These are phyloP conservation scores for Xylaria acuta DNA, from an alignment of 495 filamentous ascomycete species.

Conservation along the genomic window DNA sequence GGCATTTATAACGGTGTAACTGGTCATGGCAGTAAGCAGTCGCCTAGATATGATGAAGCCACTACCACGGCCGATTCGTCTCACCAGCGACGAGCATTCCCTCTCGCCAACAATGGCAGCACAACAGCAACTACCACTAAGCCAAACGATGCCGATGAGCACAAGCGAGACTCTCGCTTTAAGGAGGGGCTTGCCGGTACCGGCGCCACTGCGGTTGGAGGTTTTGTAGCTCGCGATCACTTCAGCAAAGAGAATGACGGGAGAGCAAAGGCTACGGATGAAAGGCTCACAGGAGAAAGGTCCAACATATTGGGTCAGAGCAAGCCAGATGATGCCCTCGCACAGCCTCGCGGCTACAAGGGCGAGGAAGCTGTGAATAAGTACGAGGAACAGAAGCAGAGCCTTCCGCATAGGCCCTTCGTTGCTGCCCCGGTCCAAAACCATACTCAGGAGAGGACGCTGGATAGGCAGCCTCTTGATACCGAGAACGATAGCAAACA, in stretches of 20 bases:
- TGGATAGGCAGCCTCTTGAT: neutral
- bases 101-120: conserved; percentile 28
- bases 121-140: neutral
- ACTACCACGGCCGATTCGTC: conserved; percentile 13
- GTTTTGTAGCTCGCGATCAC: conserved; percentile 28
- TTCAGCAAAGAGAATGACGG: neutral
- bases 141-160: neutral
- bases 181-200: conserved; percentile 30
- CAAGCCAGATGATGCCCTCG: neutral
- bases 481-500: neutral
- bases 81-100: conserved; percentile 37
- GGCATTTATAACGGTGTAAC: conserved; percentile 48
- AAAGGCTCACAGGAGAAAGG: neutral
- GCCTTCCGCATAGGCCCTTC: neutral
- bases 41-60: conserved; percentile 10
- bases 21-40: conserved; percentile 48
- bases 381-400: neutral
- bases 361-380: neutral
- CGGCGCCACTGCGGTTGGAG: conserved; percentile 29
- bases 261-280: neutral
- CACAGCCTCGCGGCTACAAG: neutral
- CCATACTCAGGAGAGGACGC: neutral
- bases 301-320: neutral
- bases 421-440: neutral
- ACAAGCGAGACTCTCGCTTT: conserved; percentile 11